phyloP scores from a whole-genome alignment of 1,284 basidiomycete species.

The Ceratobasidium sp. region DNA sequence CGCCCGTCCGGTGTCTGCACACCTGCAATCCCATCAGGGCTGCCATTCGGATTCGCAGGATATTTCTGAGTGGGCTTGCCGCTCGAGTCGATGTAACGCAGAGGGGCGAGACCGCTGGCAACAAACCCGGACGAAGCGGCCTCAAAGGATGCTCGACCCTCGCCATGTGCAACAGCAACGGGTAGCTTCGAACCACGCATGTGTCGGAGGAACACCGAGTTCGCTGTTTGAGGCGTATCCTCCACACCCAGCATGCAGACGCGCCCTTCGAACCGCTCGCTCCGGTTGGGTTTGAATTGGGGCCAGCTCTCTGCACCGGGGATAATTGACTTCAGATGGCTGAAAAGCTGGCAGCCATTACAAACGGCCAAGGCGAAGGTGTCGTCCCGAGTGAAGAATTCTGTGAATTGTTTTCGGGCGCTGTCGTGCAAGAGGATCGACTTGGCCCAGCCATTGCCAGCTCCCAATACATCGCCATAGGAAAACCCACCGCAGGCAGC shows the following conservation, averaged over 20 bases:
- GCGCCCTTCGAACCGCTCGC: slow-evolving; percentile 92
- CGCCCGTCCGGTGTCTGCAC: slow-evolving; percentile 88
- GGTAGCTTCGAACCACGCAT: slow-evolving; percentile 92
- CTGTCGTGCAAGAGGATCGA: slow-evolving; percentile 86
- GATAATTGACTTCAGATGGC: slow-evolving; percentile 87
- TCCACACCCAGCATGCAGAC: slow-evolving; percentile 85
- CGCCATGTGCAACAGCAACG: slow-evolving; percentile 97
- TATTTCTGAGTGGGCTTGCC: slow-evolving; percentile 80
- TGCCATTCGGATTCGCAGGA: slow-evolving; percentile 97
- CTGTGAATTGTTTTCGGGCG: slow-evolving; percentile 80
- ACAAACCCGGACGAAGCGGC: slow-evolving; percentile 64
- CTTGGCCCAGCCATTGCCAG: slow-evolving; percentile 98
- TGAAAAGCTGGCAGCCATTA: slow-evolving; percentile 98
- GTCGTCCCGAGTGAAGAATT: slow-evolving; percentile 84
- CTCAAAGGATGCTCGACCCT: slow-evolving; percentile 86
- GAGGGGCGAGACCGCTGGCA: slow-evolving; percentile 68
- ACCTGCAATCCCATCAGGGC: slow-evolving; percentile 87
- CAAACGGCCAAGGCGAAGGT: slow-evolving; percentile 96
- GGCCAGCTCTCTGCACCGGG: slow-evolving; percentile 92
- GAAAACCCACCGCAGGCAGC: slow-evolving; percentile 99
- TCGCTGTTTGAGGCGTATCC: slow-evolving; percentile 65
- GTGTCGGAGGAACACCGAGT: slow-evolving; percentile 86
- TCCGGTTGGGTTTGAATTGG: slow-evolving; percentile 89
- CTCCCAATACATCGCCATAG: slow-evolving; percentile 97
- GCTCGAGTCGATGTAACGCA: slow-evolving; percentile 82